Evolutionary conservation across 208 protist species (phyloP).

Genomic region (Perkinsela sp.): DNA sequence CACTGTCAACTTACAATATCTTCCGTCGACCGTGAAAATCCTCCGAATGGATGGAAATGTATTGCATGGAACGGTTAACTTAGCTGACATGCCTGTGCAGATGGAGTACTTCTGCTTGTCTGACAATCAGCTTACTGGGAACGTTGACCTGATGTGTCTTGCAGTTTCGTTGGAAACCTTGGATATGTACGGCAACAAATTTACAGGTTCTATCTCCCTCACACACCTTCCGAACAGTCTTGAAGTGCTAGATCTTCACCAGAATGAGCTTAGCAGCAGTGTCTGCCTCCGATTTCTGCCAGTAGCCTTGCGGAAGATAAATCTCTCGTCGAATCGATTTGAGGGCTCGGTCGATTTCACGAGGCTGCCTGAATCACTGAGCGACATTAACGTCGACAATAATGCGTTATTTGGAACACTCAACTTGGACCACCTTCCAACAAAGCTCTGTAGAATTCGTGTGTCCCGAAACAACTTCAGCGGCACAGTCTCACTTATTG

Average conservation of each 20-base stretch:
- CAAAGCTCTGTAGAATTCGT: neutral
- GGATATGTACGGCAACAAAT: neutral
- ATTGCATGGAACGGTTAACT: neutral
- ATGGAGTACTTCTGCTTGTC: neutral
- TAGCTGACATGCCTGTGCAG: neutral
- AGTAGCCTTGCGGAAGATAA: neutral
- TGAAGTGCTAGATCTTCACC: neutral
- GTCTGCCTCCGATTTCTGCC: neutral
- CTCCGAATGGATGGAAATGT: neutral
- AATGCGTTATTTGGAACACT: neutral
- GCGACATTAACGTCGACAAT: neutral
- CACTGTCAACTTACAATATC: neutral
- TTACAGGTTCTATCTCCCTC: neutral
- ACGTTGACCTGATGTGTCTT: neutral
- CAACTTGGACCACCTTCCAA: neutral
- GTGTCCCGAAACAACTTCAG: neutral
- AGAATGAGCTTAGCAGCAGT: neutral
- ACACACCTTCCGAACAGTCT: neutral
- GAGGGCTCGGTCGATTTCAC: neutral
- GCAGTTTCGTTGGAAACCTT: neutral
- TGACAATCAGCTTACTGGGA: neutral
- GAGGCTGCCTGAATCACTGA: neutral
- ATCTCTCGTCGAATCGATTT: neutral
- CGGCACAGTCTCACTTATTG: neutral
- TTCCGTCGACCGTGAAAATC: neutral